A percentile compares a stretch with the other conserved stretches of the same genome.
These are phyloP conservation scores for Schoenoplectus tabernaemontani DNA, from an alignment of 202 grass and related monocot genomes.

Conservation along the genomic window DNA sequence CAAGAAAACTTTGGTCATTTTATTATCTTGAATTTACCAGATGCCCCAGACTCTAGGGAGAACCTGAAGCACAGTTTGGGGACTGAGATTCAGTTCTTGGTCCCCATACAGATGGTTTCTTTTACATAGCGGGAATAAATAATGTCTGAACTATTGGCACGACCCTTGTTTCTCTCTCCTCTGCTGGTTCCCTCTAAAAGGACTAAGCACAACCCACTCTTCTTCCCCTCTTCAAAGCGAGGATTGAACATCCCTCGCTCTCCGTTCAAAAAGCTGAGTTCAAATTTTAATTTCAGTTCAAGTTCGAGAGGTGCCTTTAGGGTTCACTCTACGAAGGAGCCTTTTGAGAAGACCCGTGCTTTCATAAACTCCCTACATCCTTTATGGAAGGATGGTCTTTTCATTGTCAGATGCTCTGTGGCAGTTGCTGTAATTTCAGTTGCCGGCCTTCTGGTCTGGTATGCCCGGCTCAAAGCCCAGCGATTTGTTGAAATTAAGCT, in stretches of 20 bases:
- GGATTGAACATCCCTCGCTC: slow-evolving; percentile 21
- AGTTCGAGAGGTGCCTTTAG: slow-evolving; percentile 38
- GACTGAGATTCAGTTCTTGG: slow-evolving; percentile 53
- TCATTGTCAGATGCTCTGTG: slow-evolving; percentile 78
- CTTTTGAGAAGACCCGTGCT: slow-evolving; percentile 32
- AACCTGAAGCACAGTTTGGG: slow-evolving; percentile 23
- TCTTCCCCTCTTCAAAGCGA: slow-evolving; percentile 30
- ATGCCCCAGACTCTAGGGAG: background rate
- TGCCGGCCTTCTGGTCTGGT: slow-evolving; percentile 67
- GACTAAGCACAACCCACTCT: slow-evolving; percentile 21
- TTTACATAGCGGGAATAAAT: slow-evolving; percentile 9
- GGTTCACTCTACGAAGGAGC: slow-evolving; percentile 16
- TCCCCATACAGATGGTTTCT: slow-evolving; percentile 30
- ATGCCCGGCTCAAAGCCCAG: slow-evolving; percentile 58
- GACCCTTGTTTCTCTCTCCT: slow-evolving; percentile 28
- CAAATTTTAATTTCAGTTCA: background rate
- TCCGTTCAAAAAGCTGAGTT: slow-evolving; percentile 30
- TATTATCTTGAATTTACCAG: slow-evolving; percentile 16
- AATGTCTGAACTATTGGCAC: slow-evolving; percentile 12
- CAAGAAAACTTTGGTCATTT: background rate
- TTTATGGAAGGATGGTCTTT: slow-evolving; percentile 81
- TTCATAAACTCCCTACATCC: slow-evolving; percentile 51
- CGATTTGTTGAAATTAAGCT: slow-evolving; percentile 68
- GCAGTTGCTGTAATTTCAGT: slow-evolving; percentile 66
- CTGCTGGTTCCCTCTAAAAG: background rate